These are phyloP conservation scores for Sclerotinia subarctica DNA, from an alignment of 2,329 filamentous ascomycete genomes.

Conservation along the genomic window DNA sequence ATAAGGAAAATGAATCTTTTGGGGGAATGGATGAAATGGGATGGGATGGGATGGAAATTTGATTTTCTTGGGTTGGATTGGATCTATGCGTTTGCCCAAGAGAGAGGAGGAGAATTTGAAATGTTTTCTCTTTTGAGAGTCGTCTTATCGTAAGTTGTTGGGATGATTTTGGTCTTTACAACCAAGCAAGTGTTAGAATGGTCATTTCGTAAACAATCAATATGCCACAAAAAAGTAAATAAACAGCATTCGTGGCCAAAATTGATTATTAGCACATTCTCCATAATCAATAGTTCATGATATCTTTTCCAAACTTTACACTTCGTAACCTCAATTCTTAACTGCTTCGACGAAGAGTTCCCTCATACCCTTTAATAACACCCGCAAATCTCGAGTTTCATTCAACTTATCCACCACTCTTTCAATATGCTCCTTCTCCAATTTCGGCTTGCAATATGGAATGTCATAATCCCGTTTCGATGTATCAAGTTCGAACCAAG, in stretches of 20 bases:
- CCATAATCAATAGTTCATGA: background rate
- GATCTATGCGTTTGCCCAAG: background rate
- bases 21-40: no score
- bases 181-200: background rate
- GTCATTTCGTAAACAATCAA: background rate
- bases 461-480: slow-evolving; percentile 81
- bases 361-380: slow-evolving; percentile 77
- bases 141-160: background rate
- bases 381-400: slow-evolving; percentile 70
- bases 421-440: slow-evolving; percentile 76
- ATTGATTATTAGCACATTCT: background rate
- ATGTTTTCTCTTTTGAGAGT: no score
- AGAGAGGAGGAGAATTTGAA: background rate
- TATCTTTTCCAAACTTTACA: background rate
- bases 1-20: background rate
- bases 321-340: slow-evolving; percentile 37
- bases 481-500: slow-evolving; percentile 89
- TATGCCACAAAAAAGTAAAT: background rate
- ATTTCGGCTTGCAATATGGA: slow-evolving; percentile 73
- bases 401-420: slow-evolving; percentile 75
- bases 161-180: background rate
- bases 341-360: slow-evolving; percentile 70
- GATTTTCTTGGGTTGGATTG: no score
- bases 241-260: background rate
- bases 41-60: no score